Evolutionary conservation across 2,329 filamentous ascomycete species (phyloP).

Genomic region (Rhynchosporium agropyri): DNA sequence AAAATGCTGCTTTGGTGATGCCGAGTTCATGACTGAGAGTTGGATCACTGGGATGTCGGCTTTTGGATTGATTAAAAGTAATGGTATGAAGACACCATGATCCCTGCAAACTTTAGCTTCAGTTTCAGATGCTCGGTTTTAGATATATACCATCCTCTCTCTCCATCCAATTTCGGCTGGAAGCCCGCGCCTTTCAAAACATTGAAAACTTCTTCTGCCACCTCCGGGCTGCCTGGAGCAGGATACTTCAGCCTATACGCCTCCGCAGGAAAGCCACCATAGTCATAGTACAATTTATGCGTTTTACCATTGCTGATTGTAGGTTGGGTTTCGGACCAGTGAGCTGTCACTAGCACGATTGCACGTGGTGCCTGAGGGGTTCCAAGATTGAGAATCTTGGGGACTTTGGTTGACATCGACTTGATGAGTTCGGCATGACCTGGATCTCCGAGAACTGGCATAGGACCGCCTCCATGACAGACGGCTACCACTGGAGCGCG

Average conservation of each 20-base stretch:
- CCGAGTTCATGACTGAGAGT: slow-evolving; percentile 62
- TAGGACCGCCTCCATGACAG: slow-evolving; percentile 48
- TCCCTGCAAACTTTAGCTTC: slow-evolving; percentile 43
- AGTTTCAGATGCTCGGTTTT: background rate
- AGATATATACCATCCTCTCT: slow-evolving; percentile 32
- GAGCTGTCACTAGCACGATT: slow-evolving; percentile 75
- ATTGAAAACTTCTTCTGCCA: slow-evolving; percentile 53
- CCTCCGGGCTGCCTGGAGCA: slow-evolving; percentile 56
- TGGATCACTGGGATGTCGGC: slow-evolving; percentile 67
- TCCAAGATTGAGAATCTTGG: slow-evolving; percentile 57
- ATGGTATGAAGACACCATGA: slow-evolving; percentile 67
- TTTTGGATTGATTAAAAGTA: slow-evolving; percentile 34
- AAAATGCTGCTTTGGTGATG: slow-evolving; percentile 68
- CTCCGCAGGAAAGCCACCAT: slow-evolving; percentile 60
- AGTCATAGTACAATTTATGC: slow-evolving; percentile 59
- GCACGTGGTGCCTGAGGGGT: slow-evolving; percentile 62
- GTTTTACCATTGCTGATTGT: slow-evolving; percentile 53
- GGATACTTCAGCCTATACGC: slow-evolving; percentile 58
- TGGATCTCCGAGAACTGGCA: slow-evolving; percentile 61
- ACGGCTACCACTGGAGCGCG: slow-evolving; percentile 33
- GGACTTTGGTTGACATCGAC: slow-evolving; percentile 56
- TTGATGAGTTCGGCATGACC: slow-evolving; percentile 52
- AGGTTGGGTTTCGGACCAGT: slow-evolving; percentile 66
- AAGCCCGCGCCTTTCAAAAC: slow-evolving; percentile 50
- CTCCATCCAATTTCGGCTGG: slow-evolving; percentile 31